Conservation (phyloP, 2,329 filamentous ascomycete species). For the Cladophialophora yegresii region DNA sequence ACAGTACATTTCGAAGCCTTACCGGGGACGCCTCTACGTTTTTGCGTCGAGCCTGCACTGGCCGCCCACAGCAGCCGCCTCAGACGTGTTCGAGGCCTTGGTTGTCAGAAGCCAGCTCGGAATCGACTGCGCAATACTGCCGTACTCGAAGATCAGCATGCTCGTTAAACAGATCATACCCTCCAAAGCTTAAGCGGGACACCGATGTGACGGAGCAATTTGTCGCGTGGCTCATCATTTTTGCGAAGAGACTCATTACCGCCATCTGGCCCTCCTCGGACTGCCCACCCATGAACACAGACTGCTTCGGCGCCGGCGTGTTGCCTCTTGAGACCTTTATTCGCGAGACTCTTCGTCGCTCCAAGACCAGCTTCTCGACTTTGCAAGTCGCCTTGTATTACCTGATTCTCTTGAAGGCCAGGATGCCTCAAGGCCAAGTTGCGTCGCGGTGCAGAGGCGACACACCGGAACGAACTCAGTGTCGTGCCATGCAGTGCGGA, state of each 20-base stretch:
- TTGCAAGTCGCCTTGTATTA: slow-evolving; percentile 97
- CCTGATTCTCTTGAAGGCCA: slow-evolving; percentile 86
- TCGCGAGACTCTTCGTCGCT: slow-evolving; percentile 92
- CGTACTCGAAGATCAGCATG: slow-evolving; percentile 19
- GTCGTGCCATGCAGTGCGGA: slow-evolving; percentile 84
- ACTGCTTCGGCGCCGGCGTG: slow-evolving; percentile 67
- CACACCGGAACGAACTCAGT: slow-evolving; percentile 42
- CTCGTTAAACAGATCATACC: slow-evolving; percentile 16
- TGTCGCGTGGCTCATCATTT: slow-evolving; percentile 59
- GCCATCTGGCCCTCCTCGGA: slow-evolving; percentile 94
- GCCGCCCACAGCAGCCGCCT: not conserved
- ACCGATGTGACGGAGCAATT: slow-evolving; percentile 36
- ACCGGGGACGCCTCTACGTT: slow-evolving; percentile 10
- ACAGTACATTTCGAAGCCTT: slow-evolving; percentile 8
- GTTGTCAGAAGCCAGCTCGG: not conserved
- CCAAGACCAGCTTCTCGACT: slow-evolving; percentile 95
- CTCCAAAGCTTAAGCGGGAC: slow-evolving; percentile 34
- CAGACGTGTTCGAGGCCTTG: not conserved
- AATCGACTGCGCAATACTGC: slow-evolving; percentile 5
- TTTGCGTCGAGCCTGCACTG: not conserved
- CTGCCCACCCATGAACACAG: slow-evolving; percentile 71
- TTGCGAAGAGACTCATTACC: slow-evolving; percentile 94
- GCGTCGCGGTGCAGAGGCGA: slow-evolving; percentile 42
- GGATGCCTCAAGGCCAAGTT: slow-evolving; percentile 76
- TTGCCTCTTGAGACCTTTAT: slow-evolving; percentile 93